phyloP scores from a whole-genome alignment of 495 filamentous ascomycete species.

The Penicillium tannophilum region DNA sequence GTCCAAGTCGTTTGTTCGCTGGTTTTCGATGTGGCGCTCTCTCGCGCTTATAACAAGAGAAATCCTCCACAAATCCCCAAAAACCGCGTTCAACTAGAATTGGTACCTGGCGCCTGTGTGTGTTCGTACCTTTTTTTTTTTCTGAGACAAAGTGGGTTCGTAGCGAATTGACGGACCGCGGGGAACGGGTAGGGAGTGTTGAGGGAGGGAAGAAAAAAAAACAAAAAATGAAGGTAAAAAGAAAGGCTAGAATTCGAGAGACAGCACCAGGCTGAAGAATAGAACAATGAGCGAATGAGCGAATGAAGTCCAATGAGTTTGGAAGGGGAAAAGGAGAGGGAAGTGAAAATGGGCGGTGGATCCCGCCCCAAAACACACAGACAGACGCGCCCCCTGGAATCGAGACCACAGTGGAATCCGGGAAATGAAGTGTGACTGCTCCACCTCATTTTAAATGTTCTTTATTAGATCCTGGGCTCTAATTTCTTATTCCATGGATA shows the following conservation, averaged over 20 bases:
- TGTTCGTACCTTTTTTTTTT: conserved; percentile 10
- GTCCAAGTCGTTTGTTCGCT: not conserved
- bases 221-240: conserved; percentile 14
- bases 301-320: conserved; percentile 15
- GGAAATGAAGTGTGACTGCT: conserved; percentile 15
- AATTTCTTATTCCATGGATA: not conserved
- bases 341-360: conserved; percentile 18
- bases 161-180: conserved; percentile 12
- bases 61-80: not conserved
- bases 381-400: conserved; percentile 18
- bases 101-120: conserved; percentile 2
- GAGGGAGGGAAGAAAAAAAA: conserved; percentile 16
- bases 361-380: conserved; percentile 21
- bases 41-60: not conserved
- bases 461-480: too few relatives aligned
- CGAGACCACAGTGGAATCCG: conserved; percentile 22
- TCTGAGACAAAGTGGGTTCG: conserved; percentile 10
- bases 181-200: conserved; percentile 3
- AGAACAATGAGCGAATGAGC: conserved; percentile 18
- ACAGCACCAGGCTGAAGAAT: conserved; percentile 30
- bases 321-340: conserved; percentile 18
- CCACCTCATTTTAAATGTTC: not conserved
- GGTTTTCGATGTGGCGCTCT: not conserved
- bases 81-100: not conserved
- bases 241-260: conserved; percentile 9